These are phyloP conservation scores for Cystofilobasidium capitatum DNA, from an alignment of 768 basidiomycete genomes.

Conservation along the genomic window DNA sequence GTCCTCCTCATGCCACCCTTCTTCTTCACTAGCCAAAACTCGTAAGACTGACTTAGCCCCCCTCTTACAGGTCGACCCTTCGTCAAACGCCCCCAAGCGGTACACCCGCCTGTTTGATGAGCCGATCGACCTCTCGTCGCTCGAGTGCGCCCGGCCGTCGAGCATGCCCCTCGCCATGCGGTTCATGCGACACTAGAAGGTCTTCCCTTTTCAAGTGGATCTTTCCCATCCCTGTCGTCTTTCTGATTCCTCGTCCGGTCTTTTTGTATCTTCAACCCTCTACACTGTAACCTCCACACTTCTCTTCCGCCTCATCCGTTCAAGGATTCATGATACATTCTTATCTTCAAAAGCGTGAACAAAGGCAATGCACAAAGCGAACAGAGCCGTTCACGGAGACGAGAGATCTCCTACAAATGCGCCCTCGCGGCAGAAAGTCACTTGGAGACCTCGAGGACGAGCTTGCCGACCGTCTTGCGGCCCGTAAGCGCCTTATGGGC, in stretches of 20 bases:
- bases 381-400: no score
- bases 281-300: no score
- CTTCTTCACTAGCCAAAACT: background rate
- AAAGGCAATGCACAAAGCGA: no score
- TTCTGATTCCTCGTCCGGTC: no score
- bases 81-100: background rate
- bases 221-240: no score
- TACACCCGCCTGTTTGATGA: background rate
- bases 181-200: background rate
- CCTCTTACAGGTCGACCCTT: background rate
- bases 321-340: no score
- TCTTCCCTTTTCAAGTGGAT: no score
- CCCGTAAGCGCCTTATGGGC: conserved; percentile 68
- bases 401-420: no score
- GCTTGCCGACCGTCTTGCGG: conserved; percentile 74
- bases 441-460: conserved; percentile 61
- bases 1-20: background rate
- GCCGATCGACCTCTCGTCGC: background rate
- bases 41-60: background rate
- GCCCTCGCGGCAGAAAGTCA: no score
- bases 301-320: no score
- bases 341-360: no score
- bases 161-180: background rate
- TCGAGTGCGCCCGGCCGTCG: background rate
- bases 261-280: no score